Evolutionary conservation across 2,329 filamentous ascomycete species (phyloP).

Genomic region (Cercospora sojina): DNA sequence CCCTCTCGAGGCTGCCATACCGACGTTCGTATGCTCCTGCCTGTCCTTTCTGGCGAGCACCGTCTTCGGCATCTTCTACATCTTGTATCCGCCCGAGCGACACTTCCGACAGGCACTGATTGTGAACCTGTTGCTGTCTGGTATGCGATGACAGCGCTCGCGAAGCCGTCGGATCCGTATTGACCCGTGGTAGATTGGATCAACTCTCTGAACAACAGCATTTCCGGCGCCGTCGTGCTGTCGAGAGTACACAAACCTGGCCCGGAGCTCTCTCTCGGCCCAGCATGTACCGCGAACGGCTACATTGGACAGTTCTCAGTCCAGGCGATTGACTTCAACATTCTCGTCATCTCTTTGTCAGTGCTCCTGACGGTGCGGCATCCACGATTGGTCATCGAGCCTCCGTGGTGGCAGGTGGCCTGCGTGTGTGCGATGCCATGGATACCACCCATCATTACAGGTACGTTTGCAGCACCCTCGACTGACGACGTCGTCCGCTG

Average conservation of each 20-base stretch:
- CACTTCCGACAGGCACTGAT: conserved; percentile 28
- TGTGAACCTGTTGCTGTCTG: conserved; percentile 25
- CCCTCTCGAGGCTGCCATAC: conserved; percentile 23
- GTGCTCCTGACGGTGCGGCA: conserved; percentile 44
- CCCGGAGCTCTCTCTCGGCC: conserved; percentile 30
- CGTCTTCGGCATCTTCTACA: conserved; percentile 22
- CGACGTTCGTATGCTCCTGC: conserved; percentile 26
- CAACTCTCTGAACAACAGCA: conserved; percentile 46
- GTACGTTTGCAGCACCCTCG: conserved; percentile 17
- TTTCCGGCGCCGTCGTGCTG: conserved; percentile 44
- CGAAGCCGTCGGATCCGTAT: neutral
- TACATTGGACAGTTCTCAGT: conserved; percentile 50
- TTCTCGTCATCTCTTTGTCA: conserved; percentile 48
- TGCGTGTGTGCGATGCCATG: conserved; percentile 44
- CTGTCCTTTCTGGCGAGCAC: conserved; percentile 23
- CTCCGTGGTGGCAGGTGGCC: conserved; percentile 30
- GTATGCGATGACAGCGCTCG: conserved; percentile 9
- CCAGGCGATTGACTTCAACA: conserved; percentile 44
- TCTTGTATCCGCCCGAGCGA: conserved; percentile 25
- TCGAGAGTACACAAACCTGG: conserved; percentile 25
- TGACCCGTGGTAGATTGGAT: conserved; percentile 39
- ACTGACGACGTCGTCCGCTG: neutral
- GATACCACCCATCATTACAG: conserved; percentile 44
- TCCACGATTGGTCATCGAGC: conserved; percentile 39
- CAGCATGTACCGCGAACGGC: conserved; percentile 46